phyloP scores from a whole-genome alignment of 2,329 filamentous ascomycete genomes.

The Dothistroma pini region DNA sequence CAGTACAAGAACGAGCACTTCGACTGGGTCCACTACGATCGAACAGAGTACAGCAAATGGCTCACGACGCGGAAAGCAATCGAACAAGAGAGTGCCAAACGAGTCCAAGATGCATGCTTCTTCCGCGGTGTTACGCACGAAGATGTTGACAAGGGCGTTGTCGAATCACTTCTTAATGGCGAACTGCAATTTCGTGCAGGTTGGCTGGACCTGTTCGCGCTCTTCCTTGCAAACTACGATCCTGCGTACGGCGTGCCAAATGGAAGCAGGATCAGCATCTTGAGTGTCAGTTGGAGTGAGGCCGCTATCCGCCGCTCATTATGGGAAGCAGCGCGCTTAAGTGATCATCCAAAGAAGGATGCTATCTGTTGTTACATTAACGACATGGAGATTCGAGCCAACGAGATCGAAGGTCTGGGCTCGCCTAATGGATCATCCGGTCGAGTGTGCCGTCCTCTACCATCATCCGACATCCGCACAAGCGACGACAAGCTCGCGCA shows the following conservation, averaged over 20 bases:
- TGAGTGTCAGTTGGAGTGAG: constrained; percentile 49
- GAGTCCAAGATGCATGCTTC: constrained; percentile 39
- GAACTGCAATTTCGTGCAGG: constrained; percentile 38
- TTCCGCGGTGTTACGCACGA: constrained; percentile 38
- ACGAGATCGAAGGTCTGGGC: constrained; percentile 35
- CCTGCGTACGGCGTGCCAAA: neutral
- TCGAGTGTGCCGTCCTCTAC: constrained; percentile 20
- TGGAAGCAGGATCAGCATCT: constrained; percentile 31
- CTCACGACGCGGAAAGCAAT: constrained; percentile 37
- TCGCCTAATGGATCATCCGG: constrained; percentile 29
- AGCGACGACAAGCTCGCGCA: constrained; percentile 40
- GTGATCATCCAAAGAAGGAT: constrained; percentile 1
- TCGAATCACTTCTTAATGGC: constrained; percentile 31
- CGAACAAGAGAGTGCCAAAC: constrained; percentile 40
- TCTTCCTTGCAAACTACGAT: constrained; percentile 15
- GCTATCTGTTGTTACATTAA: constrained; percentile 12
- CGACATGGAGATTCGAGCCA: constrained; percentile 30
- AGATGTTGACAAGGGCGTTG: constrained; percentile 31
- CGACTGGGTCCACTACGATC: constrained; percentile 27
- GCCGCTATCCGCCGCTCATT: constrained; percentile 38
- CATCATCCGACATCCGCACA: constrained; percentile 34
- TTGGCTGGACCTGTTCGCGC: constrained; percentile 35
- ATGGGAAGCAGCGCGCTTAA: constrained; percentile 8
- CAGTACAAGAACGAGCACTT: constrained; percentile 32
- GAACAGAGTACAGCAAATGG: constrained; percentile 38